Base-by-base conservation (phyloP, 129 eudicot species). In the Flaveria bidentis region DNA sequence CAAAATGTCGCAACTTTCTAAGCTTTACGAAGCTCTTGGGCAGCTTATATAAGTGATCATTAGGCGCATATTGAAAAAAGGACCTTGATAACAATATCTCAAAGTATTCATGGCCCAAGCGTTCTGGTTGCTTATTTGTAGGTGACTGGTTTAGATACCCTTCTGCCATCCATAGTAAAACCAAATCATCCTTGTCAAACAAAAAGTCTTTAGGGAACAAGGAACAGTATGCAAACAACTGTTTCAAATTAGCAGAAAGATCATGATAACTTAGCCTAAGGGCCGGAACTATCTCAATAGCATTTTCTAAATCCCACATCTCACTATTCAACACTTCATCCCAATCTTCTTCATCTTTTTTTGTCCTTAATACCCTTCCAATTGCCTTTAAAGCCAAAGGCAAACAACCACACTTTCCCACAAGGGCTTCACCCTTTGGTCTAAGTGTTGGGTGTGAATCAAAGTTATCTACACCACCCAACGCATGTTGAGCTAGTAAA, bases 401-500 rank as follows among this genome's bases (percentile, higher is more conserved):
- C 50, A 78, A 61, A 18, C 86, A 52, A 49, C 69, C 25, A 73
- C 87, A 84, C 57, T 80, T 76, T 49, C 12, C 58, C 28, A 77
- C 81, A 16, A 83, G 49, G 5, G 18, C 67, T 60, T 68, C 73
- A 18, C 87, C 87, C 30, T 65, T 25, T n/a, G 26, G 18, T 56
- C 42, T 65, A 3, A 88, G 44, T 1, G 52, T 1, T 5, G 69
- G 65, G 52, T 77, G 44, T 28, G 72, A 80, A 14, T 77, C 60
- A 3, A 74, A 76, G 69, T 62, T 17, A 23, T 30, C 39, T 23
- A 23, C 64, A 39, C 75, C 81, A 20, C 26, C 26, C 26, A 83
- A 71, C 9, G 88, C 84, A 62, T 78, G 82, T 23, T 72, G 84
- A 50, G 79, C 68, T 10, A 87, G 61, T 18, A 84, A 61, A 46